Evolutionary conservation across 108 stramenopile species (phyloP).

Genomic region (Nannochloropsis granulata): DNA sequence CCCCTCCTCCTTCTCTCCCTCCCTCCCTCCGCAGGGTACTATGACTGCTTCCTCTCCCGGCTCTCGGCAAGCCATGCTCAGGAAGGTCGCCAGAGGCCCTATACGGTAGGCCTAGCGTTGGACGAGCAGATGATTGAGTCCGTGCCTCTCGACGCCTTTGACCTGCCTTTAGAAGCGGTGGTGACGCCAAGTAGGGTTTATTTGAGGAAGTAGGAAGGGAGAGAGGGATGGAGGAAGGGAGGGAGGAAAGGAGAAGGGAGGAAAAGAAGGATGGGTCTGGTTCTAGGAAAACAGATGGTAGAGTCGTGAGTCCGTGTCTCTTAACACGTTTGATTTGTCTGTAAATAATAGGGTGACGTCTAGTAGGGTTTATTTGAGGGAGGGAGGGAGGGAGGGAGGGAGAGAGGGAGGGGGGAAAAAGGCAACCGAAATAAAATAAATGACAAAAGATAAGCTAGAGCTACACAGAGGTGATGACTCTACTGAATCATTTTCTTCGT

Average conservation of each 20-base stretch:
- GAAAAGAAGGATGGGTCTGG: neutral
- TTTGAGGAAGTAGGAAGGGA: neutral
- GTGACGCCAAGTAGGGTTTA: neutral
- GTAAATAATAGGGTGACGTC: too few species aligned
- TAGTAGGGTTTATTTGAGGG: too few species aligned
- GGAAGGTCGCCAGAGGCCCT: neutral
- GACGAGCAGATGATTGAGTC: neutral
- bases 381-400: too few species aligned
- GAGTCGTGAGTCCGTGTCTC: too few species aligned
- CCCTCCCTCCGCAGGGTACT: neutral
- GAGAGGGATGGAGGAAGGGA: neutral
- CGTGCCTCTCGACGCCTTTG: neutral
- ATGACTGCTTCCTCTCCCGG: neutral
- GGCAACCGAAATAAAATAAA: too few species aligned
- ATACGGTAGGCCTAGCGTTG: neutral
- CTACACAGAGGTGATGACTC: too few species aligned
- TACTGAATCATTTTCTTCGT: too few species aligned
- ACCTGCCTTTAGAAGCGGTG: neutral
- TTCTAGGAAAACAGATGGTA: too few species aligned
- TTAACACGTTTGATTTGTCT: too few species aligned
- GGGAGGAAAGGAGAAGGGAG: neutral
- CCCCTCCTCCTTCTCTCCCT: neutral
- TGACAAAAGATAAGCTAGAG: too few species aligned
- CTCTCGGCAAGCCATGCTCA: neutral
- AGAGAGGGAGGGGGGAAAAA: too few species aligned